A percentile compares a stretch with the other conserved stretches of the same genome.
These are phyloP conservation scores for Nephromyces sp. DNA, from an alignment of 169 alveolate genomes.

Conservation along the genomic window DNA sequence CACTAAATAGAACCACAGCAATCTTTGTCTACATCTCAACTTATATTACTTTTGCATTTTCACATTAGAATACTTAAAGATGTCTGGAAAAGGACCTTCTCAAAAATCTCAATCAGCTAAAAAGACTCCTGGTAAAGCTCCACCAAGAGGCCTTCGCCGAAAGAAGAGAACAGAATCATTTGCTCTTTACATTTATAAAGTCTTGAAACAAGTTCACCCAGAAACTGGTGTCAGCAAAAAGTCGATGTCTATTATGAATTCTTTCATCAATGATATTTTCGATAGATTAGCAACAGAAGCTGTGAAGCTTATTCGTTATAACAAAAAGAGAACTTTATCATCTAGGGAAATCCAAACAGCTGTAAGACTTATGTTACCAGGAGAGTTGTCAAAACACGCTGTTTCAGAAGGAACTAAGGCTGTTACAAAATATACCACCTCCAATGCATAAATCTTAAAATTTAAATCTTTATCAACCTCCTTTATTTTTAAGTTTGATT, in stretches of 20 bases:
- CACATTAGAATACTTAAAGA: not conserved
- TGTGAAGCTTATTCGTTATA: constrained; percentile 84
- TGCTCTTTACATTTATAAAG: constrained; percentile 76
- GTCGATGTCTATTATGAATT: constrained; percentile 91
- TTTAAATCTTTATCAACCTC: too few species aligned
- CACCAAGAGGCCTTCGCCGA: constrained; percentile 21
- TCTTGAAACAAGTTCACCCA: constrained; percentile 91
- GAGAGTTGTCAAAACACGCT: constrained; percentile 99
- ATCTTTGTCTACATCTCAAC: not conserved
- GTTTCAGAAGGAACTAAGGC: constrained; percentile 99
- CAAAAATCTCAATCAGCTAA: constrained; percentile 39
- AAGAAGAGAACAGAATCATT: constrained; percentile 43
- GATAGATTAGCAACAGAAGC: constrained; percentile 92
- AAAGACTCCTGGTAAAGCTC: constrained; percentile 38
- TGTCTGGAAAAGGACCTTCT: constrained; percentile 41
- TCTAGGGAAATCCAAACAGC: constrained; percentile 98
- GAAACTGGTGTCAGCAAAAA: constrained; percentile 92
- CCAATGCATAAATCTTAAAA: constrained; percentile 8
- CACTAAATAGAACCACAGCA: not conserved
- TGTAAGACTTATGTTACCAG: constrained; percentile 94
- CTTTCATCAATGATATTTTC: constrained; percentile 88
- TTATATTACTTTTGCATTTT: not conserved
- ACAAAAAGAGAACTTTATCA: constrained; percentile 90
- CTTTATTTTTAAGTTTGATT: too few species aligned
- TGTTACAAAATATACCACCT: constrained; percentile 89